These are phyloP conservation scores for Raddia guianensis DNA, from an alignment of 176 grass and related monocot genomes.

Conservation along the genomic window DNA sequence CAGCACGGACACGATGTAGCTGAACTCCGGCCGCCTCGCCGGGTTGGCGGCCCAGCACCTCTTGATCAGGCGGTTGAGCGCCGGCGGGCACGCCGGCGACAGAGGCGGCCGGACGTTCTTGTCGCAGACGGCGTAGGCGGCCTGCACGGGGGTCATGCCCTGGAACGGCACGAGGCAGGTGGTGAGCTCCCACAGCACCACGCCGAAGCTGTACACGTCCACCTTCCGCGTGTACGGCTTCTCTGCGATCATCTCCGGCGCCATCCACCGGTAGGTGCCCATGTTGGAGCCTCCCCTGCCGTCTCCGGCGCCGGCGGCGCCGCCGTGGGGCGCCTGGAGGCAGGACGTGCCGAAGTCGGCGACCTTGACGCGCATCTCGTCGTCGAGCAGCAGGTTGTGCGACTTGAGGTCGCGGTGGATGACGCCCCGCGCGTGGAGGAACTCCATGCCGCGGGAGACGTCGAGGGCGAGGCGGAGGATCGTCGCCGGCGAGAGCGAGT, in stretches of 20 bases:
- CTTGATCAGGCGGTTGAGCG: conserved; percentile 58
- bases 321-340: conserved; percentile 52
- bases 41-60: conserved; percentile 68
- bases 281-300: conserved; percentile 57
- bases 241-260: conserved; percentile 68
- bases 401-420: conserved; percentile 80
- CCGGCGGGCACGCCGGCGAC: conserved; percentile 51
- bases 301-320: background rate
- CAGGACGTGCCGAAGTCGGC: conserved; percentile 75
- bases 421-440: conserved; percentile 67
- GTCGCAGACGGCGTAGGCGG: conserved; percentile 61
- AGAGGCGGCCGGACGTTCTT: conserved; percentile 58
- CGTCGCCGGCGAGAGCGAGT: conserved; percentile 65
- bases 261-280: conserved; percentile 84
- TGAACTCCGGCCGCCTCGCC: conserved; percentile 59
- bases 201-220: conserved; percentile 74
- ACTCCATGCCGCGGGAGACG: conserved; percentile 70
- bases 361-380: conserved; percentile 76
- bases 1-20: conserved; percentile 57
- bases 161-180: conserved; percentile 72
- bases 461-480: conserved; percentile 61
- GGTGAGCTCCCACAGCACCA: conserved; percentile 72
- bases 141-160: conserved; percentile 67
- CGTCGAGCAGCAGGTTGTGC: conserved; percentile 71
- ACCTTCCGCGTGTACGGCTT: conserved; percentile 76